Conservation (phyloP, 2,329 filamentous ascomycete genomes). For the Fusarium ramigenum region DNA sequence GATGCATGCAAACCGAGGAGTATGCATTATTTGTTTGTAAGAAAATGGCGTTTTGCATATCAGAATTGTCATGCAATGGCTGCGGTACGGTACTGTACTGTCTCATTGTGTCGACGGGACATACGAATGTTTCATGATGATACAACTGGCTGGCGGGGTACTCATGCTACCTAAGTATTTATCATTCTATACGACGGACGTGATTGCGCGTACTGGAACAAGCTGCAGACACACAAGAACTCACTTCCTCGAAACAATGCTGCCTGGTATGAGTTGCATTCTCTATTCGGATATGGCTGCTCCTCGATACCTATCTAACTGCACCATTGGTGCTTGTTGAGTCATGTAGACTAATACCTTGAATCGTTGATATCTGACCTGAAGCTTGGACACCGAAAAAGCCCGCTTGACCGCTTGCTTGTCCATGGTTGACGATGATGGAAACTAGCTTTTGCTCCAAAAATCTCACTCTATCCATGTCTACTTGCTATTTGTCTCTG, state of each 20-base stretch:
- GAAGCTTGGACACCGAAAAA: background rate
- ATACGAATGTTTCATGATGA: conserved; percentile 19
- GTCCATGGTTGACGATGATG: background rate
- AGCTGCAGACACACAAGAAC: conserved; percentile 2
- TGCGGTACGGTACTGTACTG: background rate
- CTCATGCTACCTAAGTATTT: background rate
- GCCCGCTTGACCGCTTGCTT: conserved; percentile 15
- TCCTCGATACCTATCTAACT: conserved; percentile 8
- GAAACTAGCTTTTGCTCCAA: background rate
- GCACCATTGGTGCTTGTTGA: conserved; percentile 16
- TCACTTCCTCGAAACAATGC: background rate
- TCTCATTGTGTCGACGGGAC: conserved; percentile 1
- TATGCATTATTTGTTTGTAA: conserved; percentile 24
- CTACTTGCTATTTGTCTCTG: background rate
- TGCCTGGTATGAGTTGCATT: conserved; percentile 6
- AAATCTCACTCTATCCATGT: background rate
- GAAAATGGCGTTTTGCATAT: conserved; percentile 27
- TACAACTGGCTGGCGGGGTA: conserved; percentile 24
- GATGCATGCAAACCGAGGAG: conserved; percentile 19
- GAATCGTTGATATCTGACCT: conserved; percentile 10
- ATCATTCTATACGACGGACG: conserved; percentile 5
- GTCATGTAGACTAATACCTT: conserved; percentile 26
- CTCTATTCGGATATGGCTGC: conserved; percentile 7
- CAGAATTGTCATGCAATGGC: conserved; percentile 21
- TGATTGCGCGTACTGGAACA: conserved; percentile 4